These are phyloP conservation scores for Penicillium simplicissimum DNA, from an alignment of 495 filamentous ascomycete species.

Conservation along the genomic window DNA sequence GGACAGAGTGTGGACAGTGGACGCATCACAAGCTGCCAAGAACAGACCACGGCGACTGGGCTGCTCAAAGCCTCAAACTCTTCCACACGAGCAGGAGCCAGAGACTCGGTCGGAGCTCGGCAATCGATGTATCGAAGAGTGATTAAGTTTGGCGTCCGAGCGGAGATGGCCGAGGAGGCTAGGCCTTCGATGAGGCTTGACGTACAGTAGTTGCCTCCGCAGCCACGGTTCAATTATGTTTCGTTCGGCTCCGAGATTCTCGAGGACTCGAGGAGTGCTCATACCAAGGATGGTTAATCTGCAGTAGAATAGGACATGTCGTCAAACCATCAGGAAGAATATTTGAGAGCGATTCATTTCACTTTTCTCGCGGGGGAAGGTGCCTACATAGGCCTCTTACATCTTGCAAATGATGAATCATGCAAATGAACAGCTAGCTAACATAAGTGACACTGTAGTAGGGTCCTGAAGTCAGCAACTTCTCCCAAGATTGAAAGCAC, in stretches of 20 bases:
- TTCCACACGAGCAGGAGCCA: not conserved
- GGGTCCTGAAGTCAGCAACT: not conserved
- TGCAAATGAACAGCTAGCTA: not conserved
- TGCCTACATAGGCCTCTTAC: not conserved
- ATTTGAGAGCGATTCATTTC: not conserved
- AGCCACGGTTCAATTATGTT: not conserved
- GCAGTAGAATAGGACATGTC: not conserved
- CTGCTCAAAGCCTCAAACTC: not conserved
- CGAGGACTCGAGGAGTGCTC: not conserved
- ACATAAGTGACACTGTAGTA: too few relatives aligned
- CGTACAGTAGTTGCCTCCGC: not conserved
- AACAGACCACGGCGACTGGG: not conserved
- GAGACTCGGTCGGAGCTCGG: not conserved
- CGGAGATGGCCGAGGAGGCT: not conserved
- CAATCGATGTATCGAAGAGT: not conserved
- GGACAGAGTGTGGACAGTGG: too few relatives aligned
- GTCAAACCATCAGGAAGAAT: too few relatives aligned
- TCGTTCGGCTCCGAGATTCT: not conserved
- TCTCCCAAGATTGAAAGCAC: not conserved
- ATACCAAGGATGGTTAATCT: not conserved
- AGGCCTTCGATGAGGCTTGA: not conserved
- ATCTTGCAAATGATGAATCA: not conserved
- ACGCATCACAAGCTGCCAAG: not conserved
- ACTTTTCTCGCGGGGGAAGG: not conserved
- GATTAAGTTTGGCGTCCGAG: not conserved